These are phyloP conservation scores for Colletotrichum melonis DNA, from an alignment of 2,329 filamentous ascomycete genomes.

Conservation along the genomic window DNA sequence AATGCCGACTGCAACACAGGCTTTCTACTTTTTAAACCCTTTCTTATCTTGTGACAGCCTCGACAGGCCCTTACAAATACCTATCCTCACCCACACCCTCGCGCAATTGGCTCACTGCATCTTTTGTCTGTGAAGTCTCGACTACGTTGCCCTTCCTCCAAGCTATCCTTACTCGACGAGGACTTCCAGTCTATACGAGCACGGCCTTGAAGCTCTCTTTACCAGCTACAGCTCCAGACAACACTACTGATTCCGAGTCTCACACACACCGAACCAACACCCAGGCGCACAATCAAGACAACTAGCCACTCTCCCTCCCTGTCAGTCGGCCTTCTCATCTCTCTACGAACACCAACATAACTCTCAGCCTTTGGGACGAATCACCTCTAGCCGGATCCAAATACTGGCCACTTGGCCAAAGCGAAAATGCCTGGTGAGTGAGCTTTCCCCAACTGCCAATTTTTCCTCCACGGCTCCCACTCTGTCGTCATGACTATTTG, in stretches of 20 bases:
- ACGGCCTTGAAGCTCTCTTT: not conserved
- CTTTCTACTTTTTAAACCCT: conserved; percentile 4
- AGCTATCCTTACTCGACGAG: not conserved
- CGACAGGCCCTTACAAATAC: conserved; percentile 32
- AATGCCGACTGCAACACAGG: conserved; percentile 28
- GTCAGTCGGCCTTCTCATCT: not conserved
- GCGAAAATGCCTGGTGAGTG: conserved; percentile 31
- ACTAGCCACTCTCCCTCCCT: not conserved
- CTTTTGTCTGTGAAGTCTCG: not conserved
- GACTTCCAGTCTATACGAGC: not conserved
- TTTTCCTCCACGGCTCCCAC: not conserved
- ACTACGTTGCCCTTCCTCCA: not conserved
- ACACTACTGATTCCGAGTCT: not conserved
- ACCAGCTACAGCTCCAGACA: not conserved
- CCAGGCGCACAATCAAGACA: not conserved
- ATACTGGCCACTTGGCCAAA: not conserved
- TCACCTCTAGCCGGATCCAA: not conserved
- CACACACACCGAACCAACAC: not conserved
- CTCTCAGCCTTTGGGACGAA: not conserved
- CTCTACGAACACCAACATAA: not conserved
- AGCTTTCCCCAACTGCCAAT: not conserved
- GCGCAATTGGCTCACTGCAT: not conserved
- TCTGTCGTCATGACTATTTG: not conserved
- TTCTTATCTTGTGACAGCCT: conserved; percentile 32
- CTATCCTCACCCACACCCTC: conserved; percentile 15